Percentiles rank a stretch among this genome's conserved stretches.
These are phyloP conservation scores for Exophiala mesophila DNA, from an alignment of 2,329 filamentous ascomycete species.

Conservation along the genomic window DNA sequence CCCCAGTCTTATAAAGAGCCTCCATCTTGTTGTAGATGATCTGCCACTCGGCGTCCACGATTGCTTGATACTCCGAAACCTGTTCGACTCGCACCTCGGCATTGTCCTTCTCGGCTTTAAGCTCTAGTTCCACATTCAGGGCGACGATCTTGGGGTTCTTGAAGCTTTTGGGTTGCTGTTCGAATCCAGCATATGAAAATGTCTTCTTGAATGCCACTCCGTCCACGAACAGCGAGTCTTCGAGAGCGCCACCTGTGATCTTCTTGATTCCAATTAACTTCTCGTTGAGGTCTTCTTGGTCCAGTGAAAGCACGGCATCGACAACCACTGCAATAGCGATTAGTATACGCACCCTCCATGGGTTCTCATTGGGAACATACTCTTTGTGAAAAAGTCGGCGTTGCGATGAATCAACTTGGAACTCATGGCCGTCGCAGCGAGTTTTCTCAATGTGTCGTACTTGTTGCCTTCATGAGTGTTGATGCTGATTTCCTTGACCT, in stretches of 20 bases:
- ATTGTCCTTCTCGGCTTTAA: constrained; percentile 99
- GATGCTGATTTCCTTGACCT: constrained; percentile 95
- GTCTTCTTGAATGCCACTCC: constrained; percentile 99
- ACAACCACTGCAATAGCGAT: constrained; percentile 70
- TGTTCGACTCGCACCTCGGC: constrained; percentile 97
- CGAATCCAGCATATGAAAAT: constrained; percentile 97
- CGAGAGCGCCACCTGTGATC: constrained; percentile 90
- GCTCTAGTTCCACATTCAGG: constrained; percentile 93
- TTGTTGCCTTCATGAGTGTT: constrained; percentile 76
- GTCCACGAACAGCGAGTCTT: constrained; percentile 94
- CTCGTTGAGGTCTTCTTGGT: constrained; percentile 96
- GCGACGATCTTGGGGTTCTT: constrained; percentile 93
- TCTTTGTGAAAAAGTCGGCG: constrained; percentile 94
- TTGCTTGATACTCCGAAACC: constrained; percentile 98
- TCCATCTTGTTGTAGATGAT: constrained; percentile 99
- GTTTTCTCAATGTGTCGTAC: constrained; percentile 79
- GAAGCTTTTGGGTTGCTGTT: constrained; percentile 97
- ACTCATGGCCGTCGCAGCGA: constrained; percentile 96
- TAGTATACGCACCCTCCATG: background rate
- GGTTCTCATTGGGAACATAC: constrained; percentile 49
- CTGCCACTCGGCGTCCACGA: constrained; percentile 98
- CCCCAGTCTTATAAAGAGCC: constrained; percentile 85
- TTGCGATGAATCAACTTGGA: constrained; percentile 99
- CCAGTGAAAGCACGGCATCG: constrained; percentile 87
- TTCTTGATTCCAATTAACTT: constrained; percentile 98